Evolutionary conservation across 2,329 filamentous ascomycete species (phyloP).

Genomic region (Fusarium transvaalense): DNA sequence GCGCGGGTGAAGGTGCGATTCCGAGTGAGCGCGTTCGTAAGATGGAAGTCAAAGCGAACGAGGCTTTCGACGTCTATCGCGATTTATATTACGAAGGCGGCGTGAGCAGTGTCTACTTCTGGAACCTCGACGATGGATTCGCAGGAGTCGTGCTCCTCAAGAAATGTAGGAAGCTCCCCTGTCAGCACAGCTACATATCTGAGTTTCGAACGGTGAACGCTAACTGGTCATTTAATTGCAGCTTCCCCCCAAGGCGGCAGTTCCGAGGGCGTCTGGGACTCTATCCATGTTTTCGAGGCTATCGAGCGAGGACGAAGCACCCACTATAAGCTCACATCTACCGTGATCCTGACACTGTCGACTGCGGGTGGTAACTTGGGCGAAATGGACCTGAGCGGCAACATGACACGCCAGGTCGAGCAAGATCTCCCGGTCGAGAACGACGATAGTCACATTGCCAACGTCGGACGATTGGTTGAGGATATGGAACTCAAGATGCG

Average conservation of each 20-base stretch:
- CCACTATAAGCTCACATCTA: slow-evolving; percentile 98
- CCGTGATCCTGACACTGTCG: slow-evolving; percentile 91
- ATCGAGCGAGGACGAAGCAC: slow-evolving; percentile 91
- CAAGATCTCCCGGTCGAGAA: slow-evolving; percentile 89
- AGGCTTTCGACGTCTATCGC: slow-evolving; percentile 96
- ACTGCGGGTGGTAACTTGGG: slow-evolving; percentile 72
- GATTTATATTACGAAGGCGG: slow-evolving; percentile 98
- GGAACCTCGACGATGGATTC: slow-evolving; percentile 98
- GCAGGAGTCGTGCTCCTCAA: slow-evolving; percentile 95
- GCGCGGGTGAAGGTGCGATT: slow-evolving; percentile 81
- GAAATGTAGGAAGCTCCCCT: slow-evolving; percentile 73
- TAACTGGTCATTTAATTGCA: slow-evolving; percentile 52
- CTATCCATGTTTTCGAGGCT: slow-evolving; percentile 98
- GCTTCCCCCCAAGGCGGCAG: slow-evolving; percentile 74
- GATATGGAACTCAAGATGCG: slow-evolving; percentile 99
- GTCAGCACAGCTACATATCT: background rate
- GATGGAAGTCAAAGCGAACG: slow-evolving; percentile 94
- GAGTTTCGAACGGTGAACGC: background rate
- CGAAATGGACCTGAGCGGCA: slow-evolving; percentile 91
- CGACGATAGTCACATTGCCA: slow-evolving; percentile 93
- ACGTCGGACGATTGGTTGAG: slow-evolving; percentile 93
- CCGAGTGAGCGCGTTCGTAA: slow-evolving; percentile 91
- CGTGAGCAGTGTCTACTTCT: slow-evolving; percentile 96
- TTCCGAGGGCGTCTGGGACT: slow-evolving; percentile 91
- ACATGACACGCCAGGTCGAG: slow-evolving; percentile 98